Percentiles rank a stretch among this genome's conserved stretches.
Evolutionary conservation across 2,329 filamentous ascomycete species (phyloP).

Genomic region (Neocatenulostroma microsporum): DNA sequence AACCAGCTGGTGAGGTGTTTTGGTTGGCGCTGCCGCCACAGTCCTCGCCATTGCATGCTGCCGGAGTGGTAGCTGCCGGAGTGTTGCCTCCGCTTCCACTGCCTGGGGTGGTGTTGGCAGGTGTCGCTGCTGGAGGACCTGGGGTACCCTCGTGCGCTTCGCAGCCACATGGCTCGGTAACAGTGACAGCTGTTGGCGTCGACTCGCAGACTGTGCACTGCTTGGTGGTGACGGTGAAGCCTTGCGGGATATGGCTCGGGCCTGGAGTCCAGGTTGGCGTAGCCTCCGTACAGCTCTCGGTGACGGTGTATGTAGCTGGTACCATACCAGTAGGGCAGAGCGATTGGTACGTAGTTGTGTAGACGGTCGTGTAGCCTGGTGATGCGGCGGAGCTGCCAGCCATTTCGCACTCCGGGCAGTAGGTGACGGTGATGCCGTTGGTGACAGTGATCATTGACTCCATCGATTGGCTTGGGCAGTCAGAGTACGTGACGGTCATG

Average conservation of each 20-base stretch:
- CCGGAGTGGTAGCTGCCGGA: constrained; percentile 12
- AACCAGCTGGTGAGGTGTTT: constrained; percentile 7
- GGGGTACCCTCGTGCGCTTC: constrained; percentile 21
- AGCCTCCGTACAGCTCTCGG: constrained; percentile 28
- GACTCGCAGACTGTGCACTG: constrained; percentile 27
- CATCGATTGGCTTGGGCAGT: constrained; percentile 25
- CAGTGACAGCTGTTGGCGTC: constrained; percentile 25
- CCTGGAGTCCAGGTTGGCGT: constrained; percentile 29
- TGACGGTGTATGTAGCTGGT: constrained; percentile 30
- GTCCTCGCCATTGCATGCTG: constrained; percentile 4
- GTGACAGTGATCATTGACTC: constrained; percentile 30
- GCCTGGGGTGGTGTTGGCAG: constrained; percentile 4
- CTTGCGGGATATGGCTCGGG: constrained; percentile 27
- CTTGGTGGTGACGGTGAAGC: constrained; percentile 29
- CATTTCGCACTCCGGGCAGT: constrained; percentile 29
- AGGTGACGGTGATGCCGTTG: constrained; percentile 29
- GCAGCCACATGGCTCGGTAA: constrained; percentile 31
- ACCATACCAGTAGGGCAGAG: constrained; percentile 29
- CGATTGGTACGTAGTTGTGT: constrained; percentile 30
- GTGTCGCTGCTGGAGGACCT: constrained; percentile 9
- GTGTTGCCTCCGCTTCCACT: neutral
- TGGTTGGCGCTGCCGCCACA: constrained; percentile 4
- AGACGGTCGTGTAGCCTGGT: constrained; percentile 28
- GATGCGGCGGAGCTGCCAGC: constrained; percentile 2
- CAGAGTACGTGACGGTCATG: constrained; percentile 26